These are phyloP conservation scores for Venturia asperata DNA, from an alignment of 2,329 filamentous ascomycete species.

Conservation along the genomic window DNA sequence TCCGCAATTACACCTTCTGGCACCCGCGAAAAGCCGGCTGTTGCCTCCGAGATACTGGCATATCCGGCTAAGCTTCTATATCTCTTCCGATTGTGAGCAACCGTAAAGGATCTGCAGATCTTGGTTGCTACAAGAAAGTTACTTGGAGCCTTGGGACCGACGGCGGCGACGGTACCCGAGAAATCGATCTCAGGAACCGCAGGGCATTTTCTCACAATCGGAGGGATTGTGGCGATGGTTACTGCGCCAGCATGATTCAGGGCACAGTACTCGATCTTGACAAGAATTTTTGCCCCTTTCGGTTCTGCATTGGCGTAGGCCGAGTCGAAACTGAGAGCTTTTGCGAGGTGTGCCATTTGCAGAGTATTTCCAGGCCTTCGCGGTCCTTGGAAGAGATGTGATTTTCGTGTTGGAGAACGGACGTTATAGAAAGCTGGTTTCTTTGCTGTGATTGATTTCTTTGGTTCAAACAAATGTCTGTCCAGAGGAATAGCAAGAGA, in stretches of 20 bases:
- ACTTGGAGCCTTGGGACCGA: background rate
- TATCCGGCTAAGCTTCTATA: slow-evolving; percentile 38
- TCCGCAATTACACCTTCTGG: no score
- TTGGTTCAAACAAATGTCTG: background rate
- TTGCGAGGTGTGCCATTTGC: background rate
- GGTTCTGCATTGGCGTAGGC: background rate
- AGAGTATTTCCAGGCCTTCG: slow-evolving; percentile 24
- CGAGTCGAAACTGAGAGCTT: background rate
- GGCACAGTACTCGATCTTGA: slow-evolving; percentile 32
- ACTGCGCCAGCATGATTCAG: slow-evolving; percentile 39
- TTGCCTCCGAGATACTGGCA: slow-evolving; percentile 30
- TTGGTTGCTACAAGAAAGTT: slow-evolving; percentile 29
- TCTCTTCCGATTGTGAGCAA: slow-evolving; percentile 26
- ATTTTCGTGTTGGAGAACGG: background rate
- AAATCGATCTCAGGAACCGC: slow-evolving; percentile 41
- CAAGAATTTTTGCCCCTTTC: slow-evolving; percentile 1
- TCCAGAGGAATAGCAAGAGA: background rate
- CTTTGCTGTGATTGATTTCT: background rate
- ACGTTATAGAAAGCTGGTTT: background rate
- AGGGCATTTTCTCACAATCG: slow-evolving; percentile 28
- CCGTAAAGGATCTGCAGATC: slow-evolving; percentile 29
- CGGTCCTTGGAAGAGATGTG: slow-evolving; percentile 20
- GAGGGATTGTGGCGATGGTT: slow-evolving; percentile 37
- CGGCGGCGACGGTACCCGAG: slow-evolving; percentile 32
- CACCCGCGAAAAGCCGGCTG: slow-evolving; percentile 30